Percentiles rank a stretch among this genome's conserved stretches.
These are phyloP conservation scores for Acacia concinna DNA, from an alignment of 331 rosid species.

Conservation along the genomic window DNA sequence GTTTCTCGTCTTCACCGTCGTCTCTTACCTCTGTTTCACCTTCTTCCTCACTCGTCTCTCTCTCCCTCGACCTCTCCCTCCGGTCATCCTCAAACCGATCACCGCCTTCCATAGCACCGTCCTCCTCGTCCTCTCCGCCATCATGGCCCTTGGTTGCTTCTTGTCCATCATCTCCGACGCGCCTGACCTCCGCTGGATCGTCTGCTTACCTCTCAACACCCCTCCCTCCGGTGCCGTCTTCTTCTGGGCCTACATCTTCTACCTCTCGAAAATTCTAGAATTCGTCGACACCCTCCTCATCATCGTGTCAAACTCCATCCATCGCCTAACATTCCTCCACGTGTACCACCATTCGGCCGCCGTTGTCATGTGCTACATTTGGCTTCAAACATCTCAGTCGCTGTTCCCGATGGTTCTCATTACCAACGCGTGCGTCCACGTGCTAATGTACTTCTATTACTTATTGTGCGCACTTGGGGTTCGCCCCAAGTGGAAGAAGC, in stretches of 20 bases:
- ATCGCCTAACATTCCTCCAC: slow-evolving; percentile 80
- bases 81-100: slow-evolving; percentile 47
- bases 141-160: slow-evolving; percentile 65
- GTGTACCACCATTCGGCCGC: slow-evolving; percentile 81
- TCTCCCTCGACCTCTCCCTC: slow-evolving; percentile 40
- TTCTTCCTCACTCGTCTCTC: slow-evolving; percentile 46
- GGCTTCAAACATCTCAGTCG: slow-evolving; percentile 63
- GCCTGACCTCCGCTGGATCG: slow-evolving; percentile 42
- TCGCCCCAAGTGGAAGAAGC: slow-evolving; percentile 71
- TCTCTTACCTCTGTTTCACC: slow-evolving; percentile 51
- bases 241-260: slow-evolving; percentile 78
- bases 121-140: slow-evolving; percentile 53
- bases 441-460: slow-evolving; percentile 81
- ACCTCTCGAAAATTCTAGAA: slow-evolving; percentile 68
- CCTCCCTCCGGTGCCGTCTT: slow-evolving; percentile 60
- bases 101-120: slow-evolving; percentile 51
- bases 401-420: slow-evolving; percentile 64
- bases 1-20: slow-evolving; percentile 40
- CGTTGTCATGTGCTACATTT: slow-evolving; percentile 65
- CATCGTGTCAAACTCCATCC: slow-evolving; percentile 51
- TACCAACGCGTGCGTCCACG: slow-evolving; percentile 67
- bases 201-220: slow-evolving; percentile 56
- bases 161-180: slow-evolving; percentile 46
- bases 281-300: slow-evolving; percentile 67
- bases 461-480: slow-evolving; percentile 58